Conservation (phyloP, 2,329 filamentous ascomycete species). For the Ceratocystis lukuohia region DNA sequence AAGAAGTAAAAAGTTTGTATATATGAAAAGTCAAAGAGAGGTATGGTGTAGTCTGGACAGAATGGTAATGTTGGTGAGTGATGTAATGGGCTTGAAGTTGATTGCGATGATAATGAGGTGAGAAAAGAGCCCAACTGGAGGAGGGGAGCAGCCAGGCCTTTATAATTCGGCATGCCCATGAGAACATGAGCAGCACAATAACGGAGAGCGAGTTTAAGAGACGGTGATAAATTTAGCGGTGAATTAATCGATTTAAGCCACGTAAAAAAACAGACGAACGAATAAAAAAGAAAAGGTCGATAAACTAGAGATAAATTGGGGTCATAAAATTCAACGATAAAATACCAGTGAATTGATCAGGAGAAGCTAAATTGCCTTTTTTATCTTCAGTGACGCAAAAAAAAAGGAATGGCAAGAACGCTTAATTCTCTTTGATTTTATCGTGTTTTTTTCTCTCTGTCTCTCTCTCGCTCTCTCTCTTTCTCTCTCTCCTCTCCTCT, state of each 20-base stretch:
- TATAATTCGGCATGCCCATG: neutral
- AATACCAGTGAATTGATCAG: neutral
- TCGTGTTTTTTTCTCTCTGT: neutral
- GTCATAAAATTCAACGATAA: neutral
- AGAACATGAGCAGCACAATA: neutral
- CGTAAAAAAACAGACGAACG: conserved; percentile 3
- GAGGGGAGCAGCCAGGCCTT: conserved; percentile 6
- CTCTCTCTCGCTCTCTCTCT: neutral
- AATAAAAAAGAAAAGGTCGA: neutral
- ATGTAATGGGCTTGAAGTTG: neutral
- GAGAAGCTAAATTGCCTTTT: neutral
- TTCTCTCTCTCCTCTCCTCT: neutral
- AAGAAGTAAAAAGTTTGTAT: too few species aligned
- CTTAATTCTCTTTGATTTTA: neutral
- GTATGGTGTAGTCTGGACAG: neutral
- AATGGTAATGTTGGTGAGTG: neutral
- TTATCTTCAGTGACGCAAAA: neutral
- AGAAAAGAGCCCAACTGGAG: neutral
- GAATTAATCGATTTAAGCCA: neutral
- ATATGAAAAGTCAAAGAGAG: neutral
- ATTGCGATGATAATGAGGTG: neutral
- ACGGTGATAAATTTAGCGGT: neutral
- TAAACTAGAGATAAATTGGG: neutral
- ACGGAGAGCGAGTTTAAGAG: neutral
- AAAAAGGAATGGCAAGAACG: neutral